Base-by-base conservation (phyloP, 768 basidiomycete genomes). In the Naganishia friedmannii region DNA sequence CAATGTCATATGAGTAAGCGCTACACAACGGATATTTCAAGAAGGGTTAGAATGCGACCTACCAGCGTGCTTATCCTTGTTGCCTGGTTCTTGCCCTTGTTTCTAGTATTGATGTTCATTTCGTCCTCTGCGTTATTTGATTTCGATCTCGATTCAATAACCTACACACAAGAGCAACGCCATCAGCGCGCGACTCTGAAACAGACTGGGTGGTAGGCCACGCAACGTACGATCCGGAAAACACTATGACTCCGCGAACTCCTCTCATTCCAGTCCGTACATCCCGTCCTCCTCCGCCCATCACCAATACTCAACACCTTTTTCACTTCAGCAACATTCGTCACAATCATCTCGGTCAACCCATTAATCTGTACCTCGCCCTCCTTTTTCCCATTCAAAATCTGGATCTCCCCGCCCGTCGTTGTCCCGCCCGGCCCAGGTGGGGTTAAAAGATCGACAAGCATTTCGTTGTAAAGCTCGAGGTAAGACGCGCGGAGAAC, bases 211-310 rank as follows among this genome's bases (percentile, higher is more conserved):
- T 4, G 12, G 31, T 1, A 32, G 26, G 34, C 34, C 34, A 37
- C 1, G 45, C 7, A 21, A 77, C 83, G 74, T 54, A 98, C 94
- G 32, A 97, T 86, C 34, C 93, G 84, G 80, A 98, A 96, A 0
- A 98, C 91, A 73, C 90, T 91, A 79, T 97, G 95, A 83, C 92
- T 93, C 39, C 95, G 85, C 78, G 91, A 93, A 83, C 91, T 93
- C 70, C 95, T 83, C 75, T 93, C 90, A 78, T 99, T 99, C 95
- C 95, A 99, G 77, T 99, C 95, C n/a, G 96, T 99, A 74, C 88
- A 91, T 0, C 93, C 94, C 3, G 93, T 96, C 71, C 92, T 84
- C 60, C 95, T 84, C 76, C 92, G 88, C 3, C 89, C 87, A 78
- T 96, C 92, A 5, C 95, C 95, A 28, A 92, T 84, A 75, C 86